Evolutionary conservation across 371 early-diverging fungal genomes (phyloP), one percentile per base, ranked within the genome.

Genomic region (Saksenaea vasiformis): DNA sequence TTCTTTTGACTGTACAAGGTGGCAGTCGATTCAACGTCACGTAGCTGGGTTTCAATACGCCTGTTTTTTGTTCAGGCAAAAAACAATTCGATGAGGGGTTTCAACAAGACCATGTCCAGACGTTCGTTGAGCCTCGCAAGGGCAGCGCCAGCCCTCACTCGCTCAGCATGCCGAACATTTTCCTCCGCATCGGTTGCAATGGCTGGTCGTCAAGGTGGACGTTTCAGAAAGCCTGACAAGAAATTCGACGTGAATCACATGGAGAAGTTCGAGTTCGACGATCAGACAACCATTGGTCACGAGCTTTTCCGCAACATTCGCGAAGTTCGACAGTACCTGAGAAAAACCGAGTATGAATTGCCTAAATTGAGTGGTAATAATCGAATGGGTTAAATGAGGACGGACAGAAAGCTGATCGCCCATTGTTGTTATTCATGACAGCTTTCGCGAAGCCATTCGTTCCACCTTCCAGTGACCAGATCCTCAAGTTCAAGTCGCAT

Each of bases 291-390:
- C 35, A 69, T 78, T 44, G 89, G 87, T 60, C 81, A 86, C 67
- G 78, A 80, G 24, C 69, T 74, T 13, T 75, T 87, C 68, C 80
- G 82, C 39, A 78, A 84, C 54, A 85, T 85, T 64, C 77, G 83
- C 26, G 81, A 84, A 38, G 82, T 90, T 47, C 82, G 90, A 37
- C 72, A 84, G 61, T 88, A 88, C 70, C 79, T 90, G 51, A 76
- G 87, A 58, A 87, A 86, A 67, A 78, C 84, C 38, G 77, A 87
- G 61, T 85, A 82, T 61, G 90, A 90, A 64, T 64, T 90, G 15
- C 90, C 90, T 19, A 83, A 85, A 66, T 74, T 90, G 54, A 81
- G 69, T 62, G 81, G 89, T 89, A 82, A 65, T 15, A 10, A 41
- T 41, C 14, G 14, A 7, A 14, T 41, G n/a, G 68, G 22, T 28